phyloP scores from a whole-genome alignment of 331 rosid species.

The Spiraea crenata region DNA sequence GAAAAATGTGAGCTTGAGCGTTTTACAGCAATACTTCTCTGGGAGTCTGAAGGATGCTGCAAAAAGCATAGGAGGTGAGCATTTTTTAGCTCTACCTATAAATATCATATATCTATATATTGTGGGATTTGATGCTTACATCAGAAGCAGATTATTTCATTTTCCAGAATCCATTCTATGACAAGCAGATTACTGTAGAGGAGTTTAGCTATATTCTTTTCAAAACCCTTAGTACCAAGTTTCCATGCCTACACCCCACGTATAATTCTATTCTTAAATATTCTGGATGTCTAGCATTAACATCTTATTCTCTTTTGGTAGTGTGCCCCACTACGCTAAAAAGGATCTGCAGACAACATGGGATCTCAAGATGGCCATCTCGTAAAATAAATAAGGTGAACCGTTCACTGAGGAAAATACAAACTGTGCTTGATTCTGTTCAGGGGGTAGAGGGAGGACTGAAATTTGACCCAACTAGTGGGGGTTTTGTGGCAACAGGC shows the following conservation, averaged over 20 bases:
- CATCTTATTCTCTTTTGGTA: conserved; percentile 30
- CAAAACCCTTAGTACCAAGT: neutral
- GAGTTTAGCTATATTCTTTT: neutral
- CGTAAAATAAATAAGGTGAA: conserved; percentile 86
- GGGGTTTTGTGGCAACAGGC: conserved; percentile 54
- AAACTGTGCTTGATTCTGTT: conserved; percentile 71
- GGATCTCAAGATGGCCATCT: conserved; percentile 91
- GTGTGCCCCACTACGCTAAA: conserved; percentile 94
- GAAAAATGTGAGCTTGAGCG: conserved; percentile 79
- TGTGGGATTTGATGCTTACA: conserved; percentile 23
- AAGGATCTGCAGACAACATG: conserved; percentile 95
- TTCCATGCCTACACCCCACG: neutral
- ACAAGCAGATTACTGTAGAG: neutral
- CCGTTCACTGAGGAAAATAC: conserved; percentile 72
- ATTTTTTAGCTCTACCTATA: conserved; percentile 12
- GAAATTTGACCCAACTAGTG: conserved; percentile 65
- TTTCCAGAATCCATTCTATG: neutral
- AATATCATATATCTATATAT: conserved; percentile 14
- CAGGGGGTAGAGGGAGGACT: conserved; percentile 74
- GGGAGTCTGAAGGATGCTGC: conserved; percentile 98
- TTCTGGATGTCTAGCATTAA: conserved; percentile 12
- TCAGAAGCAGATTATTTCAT: neutral
- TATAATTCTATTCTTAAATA: neutral
- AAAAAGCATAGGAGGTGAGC: conserved; percentile 81
- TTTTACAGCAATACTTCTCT: conserved; percentile 83